Evolutionary conservation across 2,329 filamentous ascomycete genomes (phyloP).

Genomic region (Fusarium torulosum): DNA sequence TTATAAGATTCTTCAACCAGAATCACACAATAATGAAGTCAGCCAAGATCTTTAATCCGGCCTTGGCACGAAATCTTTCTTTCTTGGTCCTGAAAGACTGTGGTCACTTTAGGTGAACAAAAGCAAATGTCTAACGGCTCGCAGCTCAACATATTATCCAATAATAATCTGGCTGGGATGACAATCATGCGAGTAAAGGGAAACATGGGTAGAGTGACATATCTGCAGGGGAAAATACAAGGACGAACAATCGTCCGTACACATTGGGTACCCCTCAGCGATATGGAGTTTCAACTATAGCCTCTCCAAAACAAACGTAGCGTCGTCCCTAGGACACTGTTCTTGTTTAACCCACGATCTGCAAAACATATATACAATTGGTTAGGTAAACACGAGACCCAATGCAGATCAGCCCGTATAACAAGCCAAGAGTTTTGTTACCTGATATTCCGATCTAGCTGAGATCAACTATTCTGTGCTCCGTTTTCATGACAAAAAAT

Average conservation of each 20-base stretch:
- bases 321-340: not conserved
- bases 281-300: constrained; percentile 12
- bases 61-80: not conserved
- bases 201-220: not conserved
- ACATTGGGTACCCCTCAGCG: not conserved
- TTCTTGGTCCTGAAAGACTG: not conserved
- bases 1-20: not conserved
- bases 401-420: constrained; percentile 11
- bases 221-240: constrained; percentile 2
- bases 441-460: constrained; percentile 2
- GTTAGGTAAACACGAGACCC: not conserved
- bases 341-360: constrained; percentile 4
- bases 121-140: not conserved
- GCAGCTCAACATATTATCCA: not conserved
- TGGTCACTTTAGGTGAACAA: not conserved
- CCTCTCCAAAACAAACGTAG: not conserved
- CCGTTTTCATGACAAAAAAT: no score
- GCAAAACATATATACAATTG: constrained; percentile 2
- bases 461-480: not conserved
- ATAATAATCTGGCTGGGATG: not conserved
- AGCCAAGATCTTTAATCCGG: constrained; percentile 12
- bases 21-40: not conserved
- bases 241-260: not conserved
- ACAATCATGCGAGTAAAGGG: not conserved
- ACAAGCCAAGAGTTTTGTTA: not conserved